Evolutionary conservation across 345 rosid species (phyloP).

Genomic region (Pseudoturritis turrita): DNA sequence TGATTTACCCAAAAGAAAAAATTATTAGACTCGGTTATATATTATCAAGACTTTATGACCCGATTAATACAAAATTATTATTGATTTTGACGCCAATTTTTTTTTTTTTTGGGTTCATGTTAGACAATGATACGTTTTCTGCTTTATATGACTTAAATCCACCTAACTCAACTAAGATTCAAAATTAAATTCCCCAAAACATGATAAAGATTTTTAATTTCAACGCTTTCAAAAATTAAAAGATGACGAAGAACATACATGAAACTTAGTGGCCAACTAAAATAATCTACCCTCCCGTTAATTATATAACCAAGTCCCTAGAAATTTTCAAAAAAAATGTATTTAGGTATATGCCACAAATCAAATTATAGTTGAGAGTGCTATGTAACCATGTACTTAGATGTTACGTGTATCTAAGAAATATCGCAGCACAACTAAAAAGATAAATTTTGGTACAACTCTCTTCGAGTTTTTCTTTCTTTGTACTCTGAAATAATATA

Average conservation of each 20-base stretch:
- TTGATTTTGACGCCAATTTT: not conserved
- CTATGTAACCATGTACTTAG: constrained; percentile 7
- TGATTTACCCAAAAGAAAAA: not conserved
- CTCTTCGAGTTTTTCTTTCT: not conserved
- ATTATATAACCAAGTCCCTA: not conserved
- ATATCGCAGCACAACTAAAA: not conserved
- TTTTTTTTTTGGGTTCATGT: not conserved
- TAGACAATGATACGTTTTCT: not conserved
- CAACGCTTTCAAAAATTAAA: not conserved
- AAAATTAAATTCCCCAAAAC: not conserved
- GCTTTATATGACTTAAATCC: not conserved
- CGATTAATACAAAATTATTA: not conserved
- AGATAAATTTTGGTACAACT: not conserved
- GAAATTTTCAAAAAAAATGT: not conserved
- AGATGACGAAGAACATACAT: not conserved
- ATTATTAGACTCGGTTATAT: not conserved
- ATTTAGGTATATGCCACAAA: not conserved
- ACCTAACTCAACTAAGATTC: not conserved
- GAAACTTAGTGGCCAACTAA: not conserved
- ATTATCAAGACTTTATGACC: too few relatives aligned
- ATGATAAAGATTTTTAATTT: not conserved
- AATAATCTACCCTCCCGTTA: not conserved
- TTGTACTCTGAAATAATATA: not conserved
- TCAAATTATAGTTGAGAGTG: not conserved
- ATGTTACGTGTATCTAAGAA: constrained; percentile 16